These are phyloP conservation scores for Sisymbrium altissimum DNA, from an alignment of 345 rosid species.

Conservation along the genomic window DNA sequence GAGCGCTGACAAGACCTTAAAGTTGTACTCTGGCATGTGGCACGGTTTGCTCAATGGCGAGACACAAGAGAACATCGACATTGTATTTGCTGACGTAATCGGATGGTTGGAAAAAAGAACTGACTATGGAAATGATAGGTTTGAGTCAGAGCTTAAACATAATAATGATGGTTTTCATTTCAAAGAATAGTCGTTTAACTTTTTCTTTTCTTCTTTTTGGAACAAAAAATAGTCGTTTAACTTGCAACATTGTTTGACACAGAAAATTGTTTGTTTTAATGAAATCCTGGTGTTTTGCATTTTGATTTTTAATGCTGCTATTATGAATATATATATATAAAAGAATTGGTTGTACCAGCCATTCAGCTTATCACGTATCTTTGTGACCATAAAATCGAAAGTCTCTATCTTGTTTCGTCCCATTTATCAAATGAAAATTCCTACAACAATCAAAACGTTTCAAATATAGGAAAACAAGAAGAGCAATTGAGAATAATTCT, in stretches of 20 bases:
- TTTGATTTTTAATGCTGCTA: neutral
- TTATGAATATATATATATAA: neutral
- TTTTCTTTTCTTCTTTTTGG: too few species aligned
- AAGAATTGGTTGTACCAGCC: too few species aligned
- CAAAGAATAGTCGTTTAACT: neutral
- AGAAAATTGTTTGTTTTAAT: neutral
- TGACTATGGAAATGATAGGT: constrained; percentile 35
- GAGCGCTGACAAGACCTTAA: constrained; percentile 69
- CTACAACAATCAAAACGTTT: too few species aligned
- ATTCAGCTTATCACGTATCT: too few species aligned
- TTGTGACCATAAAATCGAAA: too few species aligned
- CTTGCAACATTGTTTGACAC: neutral
- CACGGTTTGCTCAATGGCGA: constrained; percentile 83
- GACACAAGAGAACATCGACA: constrained; percentile 49
- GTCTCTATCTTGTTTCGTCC: too few species aligned
- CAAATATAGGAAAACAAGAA: too few species aligned
- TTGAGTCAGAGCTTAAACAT: constrained; percentile 50
- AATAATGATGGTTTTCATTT: constrained; percentile 1
- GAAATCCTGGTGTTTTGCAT: neutral
- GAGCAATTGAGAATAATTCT: too few species aligned
- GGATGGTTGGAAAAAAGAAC: constrained; percentile 55
- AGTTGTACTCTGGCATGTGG: constrained; percentile 83
- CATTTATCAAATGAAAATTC: too few species aligned
- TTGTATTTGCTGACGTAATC: constrained; percentile 62
- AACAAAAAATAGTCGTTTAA: neutral